phyloP scores from a whole-genome alignment of 2,329 filamentous ascomycete genomes.

The Aspergillus sp. region DNA sequence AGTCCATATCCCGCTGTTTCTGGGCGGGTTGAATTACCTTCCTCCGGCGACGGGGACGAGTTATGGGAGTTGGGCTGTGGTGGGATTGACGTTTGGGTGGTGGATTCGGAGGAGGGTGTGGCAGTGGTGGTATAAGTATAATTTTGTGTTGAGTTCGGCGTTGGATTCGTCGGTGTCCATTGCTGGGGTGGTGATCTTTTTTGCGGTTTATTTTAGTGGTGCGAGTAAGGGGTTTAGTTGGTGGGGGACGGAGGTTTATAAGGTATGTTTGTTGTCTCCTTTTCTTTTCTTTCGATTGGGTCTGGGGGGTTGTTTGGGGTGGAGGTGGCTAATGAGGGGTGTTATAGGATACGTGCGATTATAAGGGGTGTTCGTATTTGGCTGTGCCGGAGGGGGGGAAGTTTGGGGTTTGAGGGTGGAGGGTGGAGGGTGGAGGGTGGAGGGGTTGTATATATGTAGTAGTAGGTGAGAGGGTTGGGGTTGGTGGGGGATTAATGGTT shows the following conservation, averaged over 20 bases:
- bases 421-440: no score
- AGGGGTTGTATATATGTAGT: background rate
- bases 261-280: conserved; percentile 13
- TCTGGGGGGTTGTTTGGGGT: no score
- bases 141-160: conserved; percentile 70
- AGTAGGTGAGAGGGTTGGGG: background rate
- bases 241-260: conserved; percentile 31
- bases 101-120: conserved; percentile 59
- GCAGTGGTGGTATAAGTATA: conserved; percentile 73
- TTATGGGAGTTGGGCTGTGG: conserved; percentile 67
- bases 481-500: background rate
- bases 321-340: background rate
- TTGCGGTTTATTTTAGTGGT: conserved; percentile 29
- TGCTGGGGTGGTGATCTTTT: conserved; percentile 30
- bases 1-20: conserved; percentile 18
- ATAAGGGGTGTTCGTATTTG: conserved; percentile 23
- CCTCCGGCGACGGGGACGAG: conserved; percentile 68
- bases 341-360: conserved; percentile 28
- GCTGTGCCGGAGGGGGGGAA: conserved; percentile 17
- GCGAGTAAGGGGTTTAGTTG: conserved; percentile 25
- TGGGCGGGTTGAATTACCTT: conserved; percentile 35
- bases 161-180: conserved; percentile 51
- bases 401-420: conserved; percentile 14
- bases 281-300: no score
- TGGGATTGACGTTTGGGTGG: conserved; percentile 66